Evolutionary conservation across 2,329 filamentous ascomycete genomes (phyloP), one percentile per base, ranked within the genome.

Genomic region (Cladosporium velox): DNA sequence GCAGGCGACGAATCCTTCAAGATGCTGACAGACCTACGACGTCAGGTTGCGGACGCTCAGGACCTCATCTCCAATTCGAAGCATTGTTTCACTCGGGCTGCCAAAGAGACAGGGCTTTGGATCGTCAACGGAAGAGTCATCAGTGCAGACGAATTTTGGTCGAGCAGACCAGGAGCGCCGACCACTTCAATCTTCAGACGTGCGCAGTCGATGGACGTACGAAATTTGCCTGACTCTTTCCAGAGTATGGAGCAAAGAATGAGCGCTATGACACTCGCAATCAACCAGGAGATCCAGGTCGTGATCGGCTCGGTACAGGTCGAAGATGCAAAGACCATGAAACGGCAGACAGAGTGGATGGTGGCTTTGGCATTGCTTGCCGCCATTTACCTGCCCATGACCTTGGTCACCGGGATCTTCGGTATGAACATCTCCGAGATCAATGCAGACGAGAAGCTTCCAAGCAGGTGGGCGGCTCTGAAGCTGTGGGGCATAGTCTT

Each of bases 401-500:
- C 59, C 1, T 41, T 70, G 6, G 67, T 66, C 1, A 70, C 66
- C 2, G 66, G 69, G 0, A 66, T 70, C n/a, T 68, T 68, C 41
- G 67, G 69, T 2, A 70, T 70, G 67, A 68, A 68, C 34, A 64
- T 49, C 3, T 30, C 28, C 30, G 58, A 68, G 18, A 59, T 69
- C 62, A 64, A 38, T 18, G 35, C 35, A 18, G 35, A 64, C 15
- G 52, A 47, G 11, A 49, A 6, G 5, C 57, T 14, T 8, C 58
- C 59, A 18, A 38, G 18, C 32, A 18, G 54, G 32, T 38, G 54
- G 32, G 3, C 54, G 15, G 15, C 51, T n/a, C 24, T 55, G 4
- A 55, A 32, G 26, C 5, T 28, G 18, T 55, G 51, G 51, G 51
- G 26, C 26, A n/a, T 55, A 8, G 30, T 34, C 28, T 55, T 55